phyloP scores from a whole-genome alignment of 176 grass and related monocot genomes.

The Chrysopogon serrulatus region DNA sequence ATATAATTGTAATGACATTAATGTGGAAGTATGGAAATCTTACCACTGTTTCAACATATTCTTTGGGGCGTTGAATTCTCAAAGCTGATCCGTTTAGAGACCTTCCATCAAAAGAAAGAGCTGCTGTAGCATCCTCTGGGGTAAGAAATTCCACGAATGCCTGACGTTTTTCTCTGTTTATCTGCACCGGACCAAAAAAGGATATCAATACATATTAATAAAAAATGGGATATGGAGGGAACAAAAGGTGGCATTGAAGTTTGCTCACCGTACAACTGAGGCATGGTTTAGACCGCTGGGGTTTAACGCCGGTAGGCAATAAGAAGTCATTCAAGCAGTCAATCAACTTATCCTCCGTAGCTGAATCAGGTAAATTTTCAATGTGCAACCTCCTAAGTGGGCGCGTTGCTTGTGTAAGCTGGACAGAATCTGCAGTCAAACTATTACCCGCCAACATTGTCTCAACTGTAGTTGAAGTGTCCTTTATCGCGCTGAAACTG shows the following conservation, averaged over 20 bases:
- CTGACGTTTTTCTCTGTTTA: constrained; percentile 91
- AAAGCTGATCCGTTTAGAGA: constrained; percentile 62
- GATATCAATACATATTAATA: constrained; percentile 2
- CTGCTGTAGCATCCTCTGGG: constrained; percentile 85
- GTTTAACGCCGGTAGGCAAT: constrained; percentile 37
- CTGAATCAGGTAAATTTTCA: constrained; percentile 69
- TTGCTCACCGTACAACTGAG: constrained; percentile 74
- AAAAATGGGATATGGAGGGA: constrained; percentile 12
- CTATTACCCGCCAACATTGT: constrained; percentile 38
- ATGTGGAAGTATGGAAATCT: constrained; percentile 38
- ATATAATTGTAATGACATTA: constrained; percentile 1
- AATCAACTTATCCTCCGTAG: constrained; percentile 71
- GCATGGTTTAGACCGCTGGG: constrained; percentile 72
- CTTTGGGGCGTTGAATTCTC: constrained; percentile 87
- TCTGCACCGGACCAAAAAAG: constrained; percentile 44
- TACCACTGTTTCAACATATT: constrained; percentile 89
- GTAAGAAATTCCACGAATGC: constrained; percentile 97
- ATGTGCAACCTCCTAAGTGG: constrained; percentile 76
- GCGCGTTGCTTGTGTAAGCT: constrained; percentile 86
- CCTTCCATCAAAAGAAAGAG: constrained; percentile 89
- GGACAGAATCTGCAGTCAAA: constrained; percentile 61
- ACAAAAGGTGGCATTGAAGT: background rate
- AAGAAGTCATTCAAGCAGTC: constrained; percentile 81
- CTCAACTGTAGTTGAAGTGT: constrained; percentile 22
- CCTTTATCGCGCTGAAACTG: constrained; percentile 21